Conservation (phyloP, 345 rosid genomes). For the Euphorbia lathyris region DNA sequence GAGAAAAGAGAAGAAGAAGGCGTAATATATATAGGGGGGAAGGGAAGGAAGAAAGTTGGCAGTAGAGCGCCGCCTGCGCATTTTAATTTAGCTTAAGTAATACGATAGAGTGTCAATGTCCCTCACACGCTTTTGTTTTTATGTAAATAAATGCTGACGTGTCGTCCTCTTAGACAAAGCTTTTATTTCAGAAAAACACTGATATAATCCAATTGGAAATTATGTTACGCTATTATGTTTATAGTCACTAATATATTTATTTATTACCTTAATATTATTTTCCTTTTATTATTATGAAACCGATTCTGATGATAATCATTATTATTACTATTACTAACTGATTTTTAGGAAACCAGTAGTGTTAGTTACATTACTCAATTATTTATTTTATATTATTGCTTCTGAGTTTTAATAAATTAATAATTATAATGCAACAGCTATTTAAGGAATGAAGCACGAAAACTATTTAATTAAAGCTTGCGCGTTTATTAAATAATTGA, state of each 20-base stretch:
- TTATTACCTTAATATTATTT: background rate
- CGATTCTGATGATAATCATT: background rate
- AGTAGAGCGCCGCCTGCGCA: constrained; percentile 22
- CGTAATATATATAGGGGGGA: constrained; percentile 14
- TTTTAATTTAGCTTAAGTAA: constrained; percentile 27
- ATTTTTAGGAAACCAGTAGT: too few relatives aligned
- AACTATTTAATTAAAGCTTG: too few relatives aligned
- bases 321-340: too few relatives aligned
- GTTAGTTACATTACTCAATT: too few relatives aligned
- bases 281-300: background rate
- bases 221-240: constrained; percentile 22
- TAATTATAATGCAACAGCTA: too few relatives aligned
- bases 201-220: background rate
- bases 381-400: too few relatives aligned
- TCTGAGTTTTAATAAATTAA: too few relatives aligned
- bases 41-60: constrained; percentile 18
- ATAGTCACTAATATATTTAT: background rate
- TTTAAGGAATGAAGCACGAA: too few relatives aligned
- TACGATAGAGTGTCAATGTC: constrained; percentile 42
- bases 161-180: constrained; percentile 24
- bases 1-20: background rate
- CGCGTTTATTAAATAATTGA: too few relatives aligned
- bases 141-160: constrained; percentile 27
- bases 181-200: background rate
- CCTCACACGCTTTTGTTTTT: constrained; percentile 39